Conservation (phyloP, 2,329 filamentous ascomycete genomes). For the Clonostachys sp. region DNA sequence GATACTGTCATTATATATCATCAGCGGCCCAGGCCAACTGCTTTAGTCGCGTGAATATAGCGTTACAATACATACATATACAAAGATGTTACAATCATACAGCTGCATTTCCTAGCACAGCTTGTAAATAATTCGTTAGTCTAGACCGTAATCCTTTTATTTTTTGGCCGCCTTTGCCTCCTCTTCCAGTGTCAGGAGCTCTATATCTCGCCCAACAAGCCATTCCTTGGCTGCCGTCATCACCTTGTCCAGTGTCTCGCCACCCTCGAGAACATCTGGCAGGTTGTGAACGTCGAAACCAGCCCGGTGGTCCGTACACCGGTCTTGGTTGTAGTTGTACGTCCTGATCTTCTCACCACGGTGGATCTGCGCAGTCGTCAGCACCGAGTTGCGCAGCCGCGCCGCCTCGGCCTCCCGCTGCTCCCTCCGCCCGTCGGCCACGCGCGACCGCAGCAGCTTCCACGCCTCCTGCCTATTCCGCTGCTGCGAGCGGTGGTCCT, state of each 20-base stretch:
- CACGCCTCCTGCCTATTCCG: constrained; percentile 86
- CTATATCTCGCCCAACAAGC: constrained; percentile 71
- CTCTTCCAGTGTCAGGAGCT: constrained; percentile 63
- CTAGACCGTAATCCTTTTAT: not conserved
- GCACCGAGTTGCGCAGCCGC: constrained; percentile 69
- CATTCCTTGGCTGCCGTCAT: constrained; percentile 76
- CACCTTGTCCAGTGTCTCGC: constrained; percentile 64
- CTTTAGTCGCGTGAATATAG: too few relatives aligned
- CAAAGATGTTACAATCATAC: too few relatives aligned
- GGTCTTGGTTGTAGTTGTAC: constrained; percentile 73
- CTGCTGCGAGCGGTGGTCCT: constrained; percentile 86
- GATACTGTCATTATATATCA: too few relatives aligned
- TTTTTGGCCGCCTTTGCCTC: constrained; percentile 23
- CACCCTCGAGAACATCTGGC: constrained; percentile 73
- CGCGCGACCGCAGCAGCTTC: constrained; percentile 73
- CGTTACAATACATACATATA: too few relatives aligned
- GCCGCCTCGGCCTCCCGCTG: constrained; percentile 78
- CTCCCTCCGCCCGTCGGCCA: constrained; percentile 77
- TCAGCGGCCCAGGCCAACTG: too few relatives aligned
- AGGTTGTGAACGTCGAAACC: constrained; percentile 77
- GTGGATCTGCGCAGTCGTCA: constrained; percentile 77
- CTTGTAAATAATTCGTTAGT: not conserved
- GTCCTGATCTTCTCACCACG: constrained; percentile 91
- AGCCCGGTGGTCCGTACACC: constrained; percentile 85
- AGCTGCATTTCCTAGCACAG: not conserved